Base-by-base conservation (phyloP, 2,329 filamentous ascomycete genomes). In the Microcyclospora pomicola region DNA sequence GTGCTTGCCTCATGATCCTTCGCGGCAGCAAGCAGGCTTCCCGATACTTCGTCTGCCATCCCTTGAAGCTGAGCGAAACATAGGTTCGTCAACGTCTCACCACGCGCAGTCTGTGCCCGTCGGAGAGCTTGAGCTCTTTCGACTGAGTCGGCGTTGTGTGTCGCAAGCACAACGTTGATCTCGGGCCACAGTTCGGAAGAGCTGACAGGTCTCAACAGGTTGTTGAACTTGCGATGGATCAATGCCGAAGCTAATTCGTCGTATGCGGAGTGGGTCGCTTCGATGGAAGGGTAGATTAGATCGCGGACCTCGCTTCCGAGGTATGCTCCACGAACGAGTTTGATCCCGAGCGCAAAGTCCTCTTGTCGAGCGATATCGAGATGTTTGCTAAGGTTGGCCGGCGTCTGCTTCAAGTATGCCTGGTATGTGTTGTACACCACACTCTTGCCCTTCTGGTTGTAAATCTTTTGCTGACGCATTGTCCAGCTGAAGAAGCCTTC, bases 1-100 rank as follows among this genome's bases (percentile, higher is more conserved):
- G 59, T 45, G 49, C 46, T 41, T 34, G 50, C 45, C 45, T 48
- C 51, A 14, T 15, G 30, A 15, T 36, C 30, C 28, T 62, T 59
- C 27, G 59, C 66, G 6, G 61, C 52, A 40, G 71, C 61, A 12
- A 76, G 55, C 0, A 76, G 56, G 2, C 63, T 60, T 47, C 71
- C 70, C 40, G 80, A 85, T 37, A 96, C 77, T 56, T 95, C 87
- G 50, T 96, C 88, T 1, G 88, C 88, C 88, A 96, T 96, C 31
- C 88, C 87, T 65, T 88, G 82, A 1, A 95, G 72, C 63, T 95
- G 87, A 2, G 82, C 82, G 58, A 84, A 86, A 0, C 63, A 60
- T 9, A 75, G 59, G 2, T 67, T 62, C 1, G 72, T 66, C 3
- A 64, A 64, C 2, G 59, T 31, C 43, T 67, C 43, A 31, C 59